Evolutionary conservation across 1,284 basidiomycete genomes (phyloP).

Genomic region (Austroboletus olivaceoglutinosus): DNA sequence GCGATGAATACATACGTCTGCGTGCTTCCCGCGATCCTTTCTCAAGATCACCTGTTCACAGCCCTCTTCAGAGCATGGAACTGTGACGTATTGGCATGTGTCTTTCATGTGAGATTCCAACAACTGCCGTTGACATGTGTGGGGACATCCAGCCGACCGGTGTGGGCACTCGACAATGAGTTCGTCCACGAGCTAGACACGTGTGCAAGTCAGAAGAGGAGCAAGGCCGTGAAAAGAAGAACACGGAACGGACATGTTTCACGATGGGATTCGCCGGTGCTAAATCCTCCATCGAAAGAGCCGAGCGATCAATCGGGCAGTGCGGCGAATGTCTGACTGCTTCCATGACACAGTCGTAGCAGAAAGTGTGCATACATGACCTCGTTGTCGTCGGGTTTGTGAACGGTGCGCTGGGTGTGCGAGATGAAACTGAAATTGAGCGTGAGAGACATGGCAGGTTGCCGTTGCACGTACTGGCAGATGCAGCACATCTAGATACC

Average conservation of each 20-base stretch:
- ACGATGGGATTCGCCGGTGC: conserved; percentile 65
- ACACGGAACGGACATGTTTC: conserved; percentile 56
- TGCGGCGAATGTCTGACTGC: conserved; percentile 62
- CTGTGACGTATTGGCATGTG: conserved; percentile 56
- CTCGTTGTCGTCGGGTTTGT: conserved; percentile 69
- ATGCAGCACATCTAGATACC: conserved; percentile 73
- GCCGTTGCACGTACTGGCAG: conserved; percentile 55
- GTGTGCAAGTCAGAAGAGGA: conserved; percentile 16
- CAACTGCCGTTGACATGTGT: conserved; percentile 70
- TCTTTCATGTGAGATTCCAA: conserved; percentile 62
- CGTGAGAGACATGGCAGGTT: neutral
- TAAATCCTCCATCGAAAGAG: conserved; percentile 54
- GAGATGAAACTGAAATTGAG: conserved; percentile 1
- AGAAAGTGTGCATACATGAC: conserved; percentile 83
- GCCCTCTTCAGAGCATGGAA: conserved; percentile 50
- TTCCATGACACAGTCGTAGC: conserved; percentile 67
- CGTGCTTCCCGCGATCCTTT: conserved; percentile 44
- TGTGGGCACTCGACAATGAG: conserved; percentile 72
- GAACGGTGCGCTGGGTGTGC: conserved; percentile 60
- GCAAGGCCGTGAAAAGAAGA: conserved; percentile 11
- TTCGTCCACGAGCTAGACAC: conserved; percentile 76
- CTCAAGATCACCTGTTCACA: conserved; percentile 46
- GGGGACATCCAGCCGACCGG: conserved; percentile 54
- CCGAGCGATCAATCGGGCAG: conserved; percentile 82
- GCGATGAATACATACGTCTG: conserved; percentile 36